A percentile compares a stretch with the other conserved stretches of the same genome.
Conservation (phyloP, 2,329 filamentous ascomycete species). For the Aureobasidium sp. region DNA sequence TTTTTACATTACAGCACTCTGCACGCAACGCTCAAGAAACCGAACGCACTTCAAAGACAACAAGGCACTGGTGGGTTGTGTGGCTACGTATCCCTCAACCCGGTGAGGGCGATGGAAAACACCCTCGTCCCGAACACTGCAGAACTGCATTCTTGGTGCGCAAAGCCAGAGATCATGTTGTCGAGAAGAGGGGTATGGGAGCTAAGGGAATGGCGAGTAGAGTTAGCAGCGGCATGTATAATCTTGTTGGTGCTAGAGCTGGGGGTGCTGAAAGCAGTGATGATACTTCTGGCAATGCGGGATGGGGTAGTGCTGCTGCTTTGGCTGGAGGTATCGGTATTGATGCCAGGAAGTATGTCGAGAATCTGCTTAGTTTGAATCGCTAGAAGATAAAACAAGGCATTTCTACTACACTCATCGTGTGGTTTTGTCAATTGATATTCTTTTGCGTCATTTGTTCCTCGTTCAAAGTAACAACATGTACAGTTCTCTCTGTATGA, state of each 20-base stretch:
- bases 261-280: slow-evolving; percentile 7
- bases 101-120: neutral
- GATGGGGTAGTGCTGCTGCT: slow-evolving; percentile 51
- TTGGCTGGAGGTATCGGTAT: slow-evolving; percentile 68
- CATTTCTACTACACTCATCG: too few species aligned
- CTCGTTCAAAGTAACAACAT: too few species aligned
- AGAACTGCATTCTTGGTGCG: slow-evolving; percentile 39
- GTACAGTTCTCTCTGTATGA: too few species aligned
- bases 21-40: slow-evolving; percentile 41
- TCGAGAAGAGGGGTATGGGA: slow-evolving; percentile 15
- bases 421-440: too few species aligned
- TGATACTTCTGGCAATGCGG: slow-evolving; percentile 30
- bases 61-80: slow-evolving; percentile 60
- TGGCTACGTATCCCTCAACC: slow-evolving; percentile 49
- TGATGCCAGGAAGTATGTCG: slow-evolving; percentile 68
- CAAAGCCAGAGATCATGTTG: slow-evolving; percentile 30
- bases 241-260: slow-evolving; percentile 23
- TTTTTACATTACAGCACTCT: slow-evolving; percentile 50
- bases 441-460: too few species aligned
- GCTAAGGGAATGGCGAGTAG: slow-evolving; percentile 24
- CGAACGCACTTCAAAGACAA: slow-evolving; percentile 56
- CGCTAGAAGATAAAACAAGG: slow-evolving; percentile 23
- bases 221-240: slow-evolving; percentile 16
- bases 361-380: slow-evolving; percentile 61
- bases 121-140: slow-evolving; percentile 19